Percentiles rank a stretch among this genome's conserved stretches.
These are phyloP conservation scores for Solanum hybrid DNA, from an alignment of 305 asterid genomes.

Conservation along the genomic window DNA sequence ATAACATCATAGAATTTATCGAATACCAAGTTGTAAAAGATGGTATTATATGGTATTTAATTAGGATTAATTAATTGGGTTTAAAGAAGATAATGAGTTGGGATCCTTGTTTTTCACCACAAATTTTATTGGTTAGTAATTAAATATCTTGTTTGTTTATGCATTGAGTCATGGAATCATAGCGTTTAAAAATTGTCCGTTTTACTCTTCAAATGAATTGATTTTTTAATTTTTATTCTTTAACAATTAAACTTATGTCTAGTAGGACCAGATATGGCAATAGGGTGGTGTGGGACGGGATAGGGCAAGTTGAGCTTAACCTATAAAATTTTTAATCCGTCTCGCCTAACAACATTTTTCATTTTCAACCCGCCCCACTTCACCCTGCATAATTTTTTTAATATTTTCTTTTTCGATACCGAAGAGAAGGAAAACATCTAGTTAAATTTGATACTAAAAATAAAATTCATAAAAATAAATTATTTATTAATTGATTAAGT, in stretches of 20 bases:
- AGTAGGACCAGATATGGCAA: background rate
- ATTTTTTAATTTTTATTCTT: background rate
- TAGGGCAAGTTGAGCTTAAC: background rate
- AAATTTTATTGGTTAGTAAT: background rate
- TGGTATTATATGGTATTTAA: background rate
- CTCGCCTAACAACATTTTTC: background rate
- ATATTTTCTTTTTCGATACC: too few species aligned
- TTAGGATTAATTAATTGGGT: background rate
- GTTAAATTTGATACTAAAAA: too few species aligned
- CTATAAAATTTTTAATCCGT: fast-evolving
- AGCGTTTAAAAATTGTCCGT: background rate
- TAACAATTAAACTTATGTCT: background rate
- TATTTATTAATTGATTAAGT: too few species aligned
- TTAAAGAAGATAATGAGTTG: background rate
- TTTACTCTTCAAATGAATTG: background rate
- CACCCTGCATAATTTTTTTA: background rate
- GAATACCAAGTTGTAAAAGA: background rate
- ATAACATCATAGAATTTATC: background rate
- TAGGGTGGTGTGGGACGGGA: background rate
- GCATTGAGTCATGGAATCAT: background rate
- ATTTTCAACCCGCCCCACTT: background rate
- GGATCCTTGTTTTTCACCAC: background rate
- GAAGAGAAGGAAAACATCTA: background rate
- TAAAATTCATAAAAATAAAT: background rate
- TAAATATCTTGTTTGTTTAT: background rate